Conservation (phyloP, 306 rosid species). For the Pyrus pyrifolia region DNA sequence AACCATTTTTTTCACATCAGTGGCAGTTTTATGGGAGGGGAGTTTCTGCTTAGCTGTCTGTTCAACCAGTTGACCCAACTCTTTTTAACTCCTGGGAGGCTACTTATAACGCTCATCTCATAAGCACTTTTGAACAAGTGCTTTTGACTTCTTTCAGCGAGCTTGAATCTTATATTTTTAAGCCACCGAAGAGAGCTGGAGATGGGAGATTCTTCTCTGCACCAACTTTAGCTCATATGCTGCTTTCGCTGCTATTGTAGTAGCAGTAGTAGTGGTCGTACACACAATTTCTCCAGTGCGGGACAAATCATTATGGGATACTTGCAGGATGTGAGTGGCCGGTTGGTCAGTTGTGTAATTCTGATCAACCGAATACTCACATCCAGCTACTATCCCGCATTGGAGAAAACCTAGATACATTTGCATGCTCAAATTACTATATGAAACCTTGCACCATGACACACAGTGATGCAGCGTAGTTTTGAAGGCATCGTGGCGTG, state of each 20-base stretch:
- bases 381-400: not conserved
- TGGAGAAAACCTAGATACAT: not conserved
- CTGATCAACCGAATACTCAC: not conserved
- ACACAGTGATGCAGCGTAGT: conserved; percentile 17
- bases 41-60: conserved; percentile 13
- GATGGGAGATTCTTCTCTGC: not conserved
- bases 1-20: not conserved
- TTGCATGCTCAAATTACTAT: not conserved
- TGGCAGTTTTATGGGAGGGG: conserved; percentile 3
- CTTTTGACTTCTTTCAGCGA: not conserved
- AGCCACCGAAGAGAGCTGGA: not conserved
- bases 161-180: not conserved
- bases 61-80: not conserved
- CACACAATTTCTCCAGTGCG: not conserved
- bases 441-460: conserved; percentile 20
- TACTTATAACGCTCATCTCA: not conserved
- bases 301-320: not conserved
- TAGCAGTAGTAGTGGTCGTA: not conserved
- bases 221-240: not conserved
- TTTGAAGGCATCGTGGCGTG: conserved; percentile 26
- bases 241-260: not conserved
- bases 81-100: not conserved
- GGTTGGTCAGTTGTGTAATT: not conserved
- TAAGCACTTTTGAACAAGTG: not conserved
- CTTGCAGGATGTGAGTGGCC: not conserved